These are phyloP conservation scores for Penicillium sp. DNA, from an alignment of 2,329 filamentous ascomycete genomes.

Conservation along the genomic window DNA sequence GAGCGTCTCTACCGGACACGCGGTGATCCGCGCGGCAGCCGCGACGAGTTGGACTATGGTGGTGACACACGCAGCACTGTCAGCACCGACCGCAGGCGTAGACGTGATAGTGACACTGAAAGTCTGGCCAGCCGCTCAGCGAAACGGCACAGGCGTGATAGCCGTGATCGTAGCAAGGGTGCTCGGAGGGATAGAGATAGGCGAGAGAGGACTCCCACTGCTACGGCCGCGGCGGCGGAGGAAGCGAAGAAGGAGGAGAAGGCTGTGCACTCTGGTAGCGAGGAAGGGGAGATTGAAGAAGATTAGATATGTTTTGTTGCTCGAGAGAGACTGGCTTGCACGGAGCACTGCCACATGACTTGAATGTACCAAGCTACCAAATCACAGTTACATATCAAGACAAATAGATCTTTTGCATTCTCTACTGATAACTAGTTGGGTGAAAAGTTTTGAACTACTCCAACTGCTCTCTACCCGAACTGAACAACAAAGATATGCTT, in stretches of 20 bases:
- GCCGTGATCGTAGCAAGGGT: conserved; percentile 43
- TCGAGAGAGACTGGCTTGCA: neutral
- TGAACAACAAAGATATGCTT: conserved; percentile 1
- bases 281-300: conserved; percentile 98
- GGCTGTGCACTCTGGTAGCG: conserved; percentile 79
- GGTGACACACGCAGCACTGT: conserved; percentile 65
- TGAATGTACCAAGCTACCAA: neutral
- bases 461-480: neutral
- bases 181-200: conserved; percentile 64
- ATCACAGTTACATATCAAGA: neutral
- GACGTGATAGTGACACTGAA: conserved; percentile 77
- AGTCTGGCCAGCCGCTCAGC: conserved; percentile 62
- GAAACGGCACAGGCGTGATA: conserved; percentile 59
- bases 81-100: conserved; percentile 72
- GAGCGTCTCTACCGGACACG: conserved; percentile 83
- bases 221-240: conserved; percentile 22
- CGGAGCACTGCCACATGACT: neutral
- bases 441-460: neutral
- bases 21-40: conserved; percentile 77
- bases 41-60: conserved; percentile 91
- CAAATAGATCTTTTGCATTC: neutral
- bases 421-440: neutral
- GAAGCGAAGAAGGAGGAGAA: conserved; percentile 50
- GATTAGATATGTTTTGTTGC: conserved; percentile 38
- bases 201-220: conserved; percentile 40